Conservation (phyloP, 176 grass and related monocot species). For the Oryza glumipatula region DNA sequence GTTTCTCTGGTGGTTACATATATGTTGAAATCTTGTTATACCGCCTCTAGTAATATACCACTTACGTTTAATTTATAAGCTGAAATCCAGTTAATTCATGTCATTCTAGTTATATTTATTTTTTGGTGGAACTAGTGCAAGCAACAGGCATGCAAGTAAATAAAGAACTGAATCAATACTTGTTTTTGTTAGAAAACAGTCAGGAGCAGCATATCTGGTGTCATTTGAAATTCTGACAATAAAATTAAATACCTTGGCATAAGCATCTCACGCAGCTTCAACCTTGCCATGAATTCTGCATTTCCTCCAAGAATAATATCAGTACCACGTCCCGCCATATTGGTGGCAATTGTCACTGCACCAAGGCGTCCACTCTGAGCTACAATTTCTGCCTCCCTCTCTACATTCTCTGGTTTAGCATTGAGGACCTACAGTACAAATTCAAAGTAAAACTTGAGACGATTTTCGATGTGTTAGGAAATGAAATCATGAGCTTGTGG, state of each 20-base stretch:
- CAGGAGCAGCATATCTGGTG: constrained; percentile 19
- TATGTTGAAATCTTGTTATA: constrained; percentile 7
- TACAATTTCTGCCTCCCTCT: constrained; percentile 98
- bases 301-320: constrained; percentile 99
- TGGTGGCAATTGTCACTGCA: constrained; percentile 96
- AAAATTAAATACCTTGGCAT: constrained; percentile 78
- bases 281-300: constrained; percentile 96
- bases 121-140: neutral
- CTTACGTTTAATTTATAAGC: neutral
- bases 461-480: constrained; percentile 13
- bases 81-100: neutral
- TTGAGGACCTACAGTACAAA: constrained; percentile 79
- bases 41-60: neutral
- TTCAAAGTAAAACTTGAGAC: constrained; percentile 29
- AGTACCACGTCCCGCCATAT: constrained; percentile 97
- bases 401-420: constrained; percentile 98
- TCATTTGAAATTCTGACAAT: constrained; percentile 22
- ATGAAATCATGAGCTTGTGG: neutral
- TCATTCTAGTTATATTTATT: neutral
- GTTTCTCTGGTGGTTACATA: constrained; percentile 3
- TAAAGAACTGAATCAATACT: neutral
- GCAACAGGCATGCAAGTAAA: constrained; percentile 18
- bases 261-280: constrained; percentile 91
- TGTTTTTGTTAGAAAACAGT: neutral
- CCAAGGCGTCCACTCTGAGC: constrained; percentile 95